Conservation (phyloP, 768 basidiomycete species). For the Hypholoma sublateritium region DNA sequence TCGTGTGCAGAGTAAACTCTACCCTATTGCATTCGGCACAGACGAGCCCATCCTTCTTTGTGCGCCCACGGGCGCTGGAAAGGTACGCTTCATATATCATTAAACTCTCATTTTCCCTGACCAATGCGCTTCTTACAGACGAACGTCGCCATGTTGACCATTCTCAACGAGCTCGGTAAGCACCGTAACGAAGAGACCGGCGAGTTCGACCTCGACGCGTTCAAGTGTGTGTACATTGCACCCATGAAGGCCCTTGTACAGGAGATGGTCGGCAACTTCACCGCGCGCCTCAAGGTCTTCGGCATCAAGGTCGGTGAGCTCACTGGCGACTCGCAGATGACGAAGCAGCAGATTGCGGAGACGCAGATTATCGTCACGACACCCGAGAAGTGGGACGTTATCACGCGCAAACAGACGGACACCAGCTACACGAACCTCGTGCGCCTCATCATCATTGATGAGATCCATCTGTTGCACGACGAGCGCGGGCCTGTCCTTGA, state of each 20-base stretch:
- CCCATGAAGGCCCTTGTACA: conserved; percentile 99
- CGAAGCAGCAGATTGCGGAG: conserved; percentile 94
- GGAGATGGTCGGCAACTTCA: conserved; percentile 97
- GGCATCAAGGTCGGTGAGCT: conserved; percentile 92
- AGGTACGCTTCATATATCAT: conserved; percentile 48
- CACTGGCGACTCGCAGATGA: conserved; percentile 97
- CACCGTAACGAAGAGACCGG: conserved; percentile 83
- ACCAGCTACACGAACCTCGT: conserved; percentile 97
- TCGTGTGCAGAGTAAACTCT: conserved; percentile 90
- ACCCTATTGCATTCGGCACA: conserved; percentile 89
- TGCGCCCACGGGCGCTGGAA: conserved; percentile 98
- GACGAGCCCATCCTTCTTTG: conserved; percentile 95
- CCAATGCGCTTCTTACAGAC: conserved; percentile 54
- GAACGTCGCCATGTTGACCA: conserved; percentile 95
- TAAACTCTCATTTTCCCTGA: not conserved
- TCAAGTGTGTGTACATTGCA: conserved; percentile 97
- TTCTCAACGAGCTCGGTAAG: conserved; percentile 88
- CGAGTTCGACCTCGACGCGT: conserved; percentile 78
- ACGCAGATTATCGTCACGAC: conserved; percentile 99
- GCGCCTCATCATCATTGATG: conserved; percentile 94
- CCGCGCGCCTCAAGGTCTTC: conserved; percentile 61
- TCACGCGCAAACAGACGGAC: conserved; percentile 96
- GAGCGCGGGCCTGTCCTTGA: conserved; percentile 98
- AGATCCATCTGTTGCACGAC: conserved; percentile 96
- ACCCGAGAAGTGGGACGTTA: conserved; percentile 99